These are phyloP conservation scores for Sphaerobolus stellatus DNA, from an alignment of 1,284 basidiomycete genomes.

Conservation along the genomic window DNA sequence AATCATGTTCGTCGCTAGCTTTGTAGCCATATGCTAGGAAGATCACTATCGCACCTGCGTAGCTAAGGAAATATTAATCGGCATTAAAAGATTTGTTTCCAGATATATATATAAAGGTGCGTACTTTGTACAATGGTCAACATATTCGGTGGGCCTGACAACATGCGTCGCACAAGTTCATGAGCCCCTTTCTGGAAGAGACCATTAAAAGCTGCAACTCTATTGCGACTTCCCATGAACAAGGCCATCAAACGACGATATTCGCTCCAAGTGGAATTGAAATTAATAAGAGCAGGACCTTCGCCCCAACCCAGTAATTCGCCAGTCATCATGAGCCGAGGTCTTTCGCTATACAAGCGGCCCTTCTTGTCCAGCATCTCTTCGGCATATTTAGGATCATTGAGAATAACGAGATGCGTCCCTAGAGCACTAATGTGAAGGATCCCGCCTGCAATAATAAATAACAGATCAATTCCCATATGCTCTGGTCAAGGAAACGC, in stretches of 20 bases:
- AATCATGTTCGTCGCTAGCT: not conserved
- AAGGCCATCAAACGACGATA: not conserved
- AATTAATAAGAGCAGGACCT: not conserved
- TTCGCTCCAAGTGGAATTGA: not conserved
- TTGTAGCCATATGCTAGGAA: not conserved
- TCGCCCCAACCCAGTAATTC: slow-evolving; percentile 9
- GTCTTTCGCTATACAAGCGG: slow-evolving; percentile 39
- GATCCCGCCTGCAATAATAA: slow-evolving; percentile 30
- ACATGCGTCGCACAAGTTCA: not conserved
- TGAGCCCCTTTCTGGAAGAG: not conserved
- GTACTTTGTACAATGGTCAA: not conserved
- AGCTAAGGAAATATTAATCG: not conserved
- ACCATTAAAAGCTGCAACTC: not conserved
- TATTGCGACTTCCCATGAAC: not conserved
- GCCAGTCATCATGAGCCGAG: slow-evolving; percentile 20
- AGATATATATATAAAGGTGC: not conserved
- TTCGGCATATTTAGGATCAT: slow-evolving; percentile 32
- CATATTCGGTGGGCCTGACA: not conserved
- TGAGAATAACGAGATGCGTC: slow-evolving; percentile 38
- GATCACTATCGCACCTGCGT: not conserved
- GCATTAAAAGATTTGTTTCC: no score
- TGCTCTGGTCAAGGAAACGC: no score
- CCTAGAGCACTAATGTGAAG: slow-evolving; percentile 37
- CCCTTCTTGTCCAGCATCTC: slow-evolving; percentile 43
- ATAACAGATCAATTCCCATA: no score